Base-by-base conservation (phyloP, 257 asterid species). In the Handroanthus guayacan region DNA sequence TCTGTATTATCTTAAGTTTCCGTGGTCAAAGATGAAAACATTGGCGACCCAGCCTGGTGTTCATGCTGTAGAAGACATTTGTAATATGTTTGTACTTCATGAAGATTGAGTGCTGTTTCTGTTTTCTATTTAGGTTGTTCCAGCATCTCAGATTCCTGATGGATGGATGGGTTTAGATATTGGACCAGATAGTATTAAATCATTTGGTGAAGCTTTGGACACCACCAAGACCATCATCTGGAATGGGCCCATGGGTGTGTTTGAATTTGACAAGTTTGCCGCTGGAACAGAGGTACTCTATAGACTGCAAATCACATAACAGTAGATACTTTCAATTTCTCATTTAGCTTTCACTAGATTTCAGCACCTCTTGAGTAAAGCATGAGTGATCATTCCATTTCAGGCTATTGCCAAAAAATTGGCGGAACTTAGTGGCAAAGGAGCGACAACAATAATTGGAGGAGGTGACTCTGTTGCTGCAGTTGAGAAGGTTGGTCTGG, bases 401-500 rank as follows among this genome's bases (percentile, higher is more conserved):
- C 84, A 92, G 98, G 81, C 93, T 20, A 78, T 89, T 31, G 98
- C 98, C 2, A 88, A 83, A 82, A 93, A 88, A 76, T 74, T 93
- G 83, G 98, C 97, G 0, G 97, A 93, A 74, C 93, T 93, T 12
- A 87, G 98, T n/a, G 97, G 90, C 18, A 91, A 87, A 75, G 98
- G 98, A 51, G 98, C 87, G 82, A 91, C 96, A n/a, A 89, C 98
- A 31, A 91, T 93, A 74, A 91, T 93, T 0, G 98, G 96, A 77
- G 98, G 97, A 37, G 96, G 98, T 6, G 97, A 93, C 81, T 93
- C 97, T 0, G 98, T 93, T 14, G 98, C 98, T n/a, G 98, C 98
- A 3, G 98, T 91, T 0, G 98, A 93, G 90, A 91, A 91, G 90
- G 97, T 74, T 31, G 98, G 98, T 54, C 92, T 91, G 65, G 95